Conservation (phyloP, 2,329 filamentous ascomycete species). For the Pseudogymnoascus verrucosus region DNA sequence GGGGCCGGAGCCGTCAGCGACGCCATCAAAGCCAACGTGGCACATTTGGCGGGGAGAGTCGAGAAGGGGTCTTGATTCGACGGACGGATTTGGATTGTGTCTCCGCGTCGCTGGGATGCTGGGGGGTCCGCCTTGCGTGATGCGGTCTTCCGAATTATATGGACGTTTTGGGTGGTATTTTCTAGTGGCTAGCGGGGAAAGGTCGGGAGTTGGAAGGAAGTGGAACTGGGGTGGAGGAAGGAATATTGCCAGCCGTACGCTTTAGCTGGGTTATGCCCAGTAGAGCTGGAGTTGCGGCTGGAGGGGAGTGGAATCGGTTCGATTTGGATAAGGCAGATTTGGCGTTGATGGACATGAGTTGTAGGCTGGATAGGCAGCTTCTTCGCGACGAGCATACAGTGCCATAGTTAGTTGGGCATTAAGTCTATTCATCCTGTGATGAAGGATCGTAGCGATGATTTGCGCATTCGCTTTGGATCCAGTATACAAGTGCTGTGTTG, state of each 20-base stretch:
- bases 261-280: background rate
- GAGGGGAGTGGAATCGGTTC: background rate
- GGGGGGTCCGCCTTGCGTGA: background rate
- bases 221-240: background rate
- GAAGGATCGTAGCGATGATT: background rate
- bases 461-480: background rate
- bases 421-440: background rate
- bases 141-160: constrained; percentile 3
- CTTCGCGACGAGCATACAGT: background rate
- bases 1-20: constrained; percentile 39
- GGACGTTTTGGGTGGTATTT: background rate
- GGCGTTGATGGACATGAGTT: background rate
- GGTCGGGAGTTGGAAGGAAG: background rate
- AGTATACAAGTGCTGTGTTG: background rate
- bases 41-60: constrained; percentile 45
- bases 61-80: background rate
- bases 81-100: background rate
- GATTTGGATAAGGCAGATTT: background rate
- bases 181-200: background rate
- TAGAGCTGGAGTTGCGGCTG: background rate
- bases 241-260: background rate
- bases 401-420: background rate
- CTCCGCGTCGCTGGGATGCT: background rate
- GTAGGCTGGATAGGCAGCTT: background rate
- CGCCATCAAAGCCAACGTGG: constrained; percentile 43